Evolutionary conservation across 495 filamentous ascomycete genomes (phyloP).

Genomic region (Daldinia vernicosa): DNA sequence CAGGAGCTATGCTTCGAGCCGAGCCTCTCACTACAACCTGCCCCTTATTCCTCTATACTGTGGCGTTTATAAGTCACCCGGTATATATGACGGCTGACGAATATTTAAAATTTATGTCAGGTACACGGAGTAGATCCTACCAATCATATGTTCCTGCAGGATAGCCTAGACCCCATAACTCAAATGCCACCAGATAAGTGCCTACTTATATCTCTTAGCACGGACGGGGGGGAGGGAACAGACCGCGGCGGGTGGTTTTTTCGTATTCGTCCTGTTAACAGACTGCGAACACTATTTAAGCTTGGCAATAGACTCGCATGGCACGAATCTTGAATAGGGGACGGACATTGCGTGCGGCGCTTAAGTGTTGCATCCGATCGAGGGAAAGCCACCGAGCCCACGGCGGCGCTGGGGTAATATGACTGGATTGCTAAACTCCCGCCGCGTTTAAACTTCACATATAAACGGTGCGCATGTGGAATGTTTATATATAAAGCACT

Average conservation of each 20-base stretch:
- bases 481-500: conserved; percentile 5
- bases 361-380: conserved; percentile 33
- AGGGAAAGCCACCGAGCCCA: conserved; percentile 16
- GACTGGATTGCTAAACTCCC: background rate
- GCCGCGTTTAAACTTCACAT: background rate
- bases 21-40: conserved; percentile 4
- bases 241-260: conserved; percentile 16
- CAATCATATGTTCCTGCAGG: conserved; percentile 18
- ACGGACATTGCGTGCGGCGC: conserved; percentile 24
- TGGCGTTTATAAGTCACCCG: conserved; percentile 19
- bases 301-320: conserved; percentile 26
- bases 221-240: conserved; percentile 5
- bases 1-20: conserved; percentile 16
- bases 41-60: conserved; percentile 4
- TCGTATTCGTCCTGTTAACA: conserved; percentile 18
- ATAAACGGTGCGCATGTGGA: conserved; percentile 3
- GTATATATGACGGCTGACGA: background rate
- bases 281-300: conserved; percentile 13
- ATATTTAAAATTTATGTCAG: conserved; percentile 9
- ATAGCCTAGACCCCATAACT: conserved; percentile 10
- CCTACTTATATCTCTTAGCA: background rate
- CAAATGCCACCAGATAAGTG: conserved; percentile 20
- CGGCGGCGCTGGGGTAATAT: background rate
- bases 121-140: background rate
- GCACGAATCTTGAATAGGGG: background rate